Evolutionary conservation across 2,329 filamentous ascomycete genomes (phyloP), one percentile per base, ranked within the genome.

Genomic region (Sporothrix dimorphospora): DNA sequence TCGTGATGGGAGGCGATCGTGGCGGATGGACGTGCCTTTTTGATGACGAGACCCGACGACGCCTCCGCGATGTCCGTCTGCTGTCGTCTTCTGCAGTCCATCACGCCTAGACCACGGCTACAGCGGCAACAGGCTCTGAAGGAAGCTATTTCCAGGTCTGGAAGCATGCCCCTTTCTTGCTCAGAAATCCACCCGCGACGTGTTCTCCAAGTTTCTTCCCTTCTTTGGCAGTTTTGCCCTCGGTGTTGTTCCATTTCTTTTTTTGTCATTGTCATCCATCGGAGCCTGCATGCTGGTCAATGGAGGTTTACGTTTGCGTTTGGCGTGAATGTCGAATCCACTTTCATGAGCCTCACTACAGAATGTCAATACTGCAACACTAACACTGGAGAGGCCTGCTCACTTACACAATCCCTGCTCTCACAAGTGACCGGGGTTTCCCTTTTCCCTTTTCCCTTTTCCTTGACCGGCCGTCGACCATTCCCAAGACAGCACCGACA

Each of bases 401-500:
- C 27, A 57, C 27, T 57, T 57, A 57, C 53, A 57, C 27, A 27
- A 57, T 34, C 53, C 53, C 5, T 57, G 27, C 30, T 3, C 3
- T 34, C 6, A 6, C 3, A 34, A 6, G 3, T 34, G 49, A 53
- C n/a, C 16, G 24, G 53, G 53, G 27, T 30, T 8, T 3, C 16
- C 57, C 38, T 7, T 40, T 21, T 38, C 30, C 30, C 3, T 34
- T 34, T 40, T 9, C 30, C 30, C 30, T 3, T 34, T 34, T 40
- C 3, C 30, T 21, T 61, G 34, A 40, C n/a, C 19, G 19, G 34
- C 55, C 19, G 7, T 38, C 34, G 57, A 42, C 34, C 34, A 61
- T 40, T 61, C 57, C 57, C 34, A 61, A 61, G 30, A 42, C 19
- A 42, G n/a, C 34, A 61, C 57, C 57, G 34, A 61, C n/a, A 61